Evolutionary conservation across 176 grass and related monocot species (phyloP), one percentile per base, ranked within the genome.

Genomic region (Avena eriantha): DNA sequence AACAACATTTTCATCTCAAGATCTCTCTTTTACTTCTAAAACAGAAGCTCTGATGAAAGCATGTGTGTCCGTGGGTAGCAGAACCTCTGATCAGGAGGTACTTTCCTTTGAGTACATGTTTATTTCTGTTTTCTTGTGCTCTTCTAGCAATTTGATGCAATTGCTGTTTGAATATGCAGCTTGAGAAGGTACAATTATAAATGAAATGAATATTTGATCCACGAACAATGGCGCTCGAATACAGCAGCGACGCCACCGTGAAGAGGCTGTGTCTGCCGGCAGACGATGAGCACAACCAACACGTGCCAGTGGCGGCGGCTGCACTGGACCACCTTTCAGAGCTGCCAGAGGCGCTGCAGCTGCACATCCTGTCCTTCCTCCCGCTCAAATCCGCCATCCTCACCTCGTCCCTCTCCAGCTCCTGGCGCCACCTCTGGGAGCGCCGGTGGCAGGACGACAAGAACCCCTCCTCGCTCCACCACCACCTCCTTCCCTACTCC

Each of bases 341-440:
- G 10, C 84, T 97, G 1, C 90, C 88, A 33, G 86, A 93, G 26
- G 88, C 66, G 13, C 16, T 91, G 39, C 84, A 79, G 31, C 63
- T 69, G 4, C 81, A 53, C 35, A 91, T 97, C 81, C 84, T 94
- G 36, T 66, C 34, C 17, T 63, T 64, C 59, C 90, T 97, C 22
- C 78, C 84, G 34, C 79, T 94, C 67, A 89, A 88, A 87, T 76
- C 60, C 15, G 90, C 88, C 24, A 88, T 97, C 61, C 84, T 82
- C 77, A 86, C 85, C 17, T 82, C 35, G 48, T 86, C 39, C 26
- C 73, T 97, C 53, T 90, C 81, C 24, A 73, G 69, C 8, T 47
- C 47, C 4, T 97, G 92, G 82, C 77, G 86, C 84, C 63, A 46
- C 57, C 86, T 89, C 68, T 94, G 92, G 92, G 35, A 47, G 59